phyloP scores from a whole-genome alignment of 768 basidiomycete genomes.

The Coprinopsis marcescibilis region DNA sequence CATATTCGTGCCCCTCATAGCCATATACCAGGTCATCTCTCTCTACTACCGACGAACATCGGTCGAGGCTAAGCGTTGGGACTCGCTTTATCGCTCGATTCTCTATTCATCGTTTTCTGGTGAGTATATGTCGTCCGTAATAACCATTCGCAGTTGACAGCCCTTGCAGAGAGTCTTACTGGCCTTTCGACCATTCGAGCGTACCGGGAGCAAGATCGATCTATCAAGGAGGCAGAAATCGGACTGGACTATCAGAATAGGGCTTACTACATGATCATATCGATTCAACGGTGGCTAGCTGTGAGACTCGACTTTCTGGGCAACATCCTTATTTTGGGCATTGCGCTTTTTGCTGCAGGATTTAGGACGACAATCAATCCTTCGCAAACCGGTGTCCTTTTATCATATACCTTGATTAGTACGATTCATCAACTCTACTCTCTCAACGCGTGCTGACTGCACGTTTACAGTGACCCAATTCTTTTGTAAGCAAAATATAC shows the following conservation, averaged over 20 bases:
- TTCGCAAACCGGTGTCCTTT: slow-evolving; percentile 5
- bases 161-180: slow-evolving; percentile 46
- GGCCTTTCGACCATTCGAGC: slow-evolving; percentile 59
- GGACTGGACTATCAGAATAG: slow-evolving; percentile 54
- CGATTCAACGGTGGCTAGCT: slow-evolving; percentile 59
- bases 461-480: slow-evolving; percentile 31
- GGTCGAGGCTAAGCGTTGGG: slow-evolving; percentile 58
- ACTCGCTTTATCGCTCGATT: slow-evolving; percentile 52
- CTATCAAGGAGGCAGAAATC: slow-evolving; percentile 43
- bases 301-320: slow-evolving; percentile 61
- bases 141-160: background rate
- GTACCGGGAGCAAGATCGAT: slow-evolving; percentile 42
- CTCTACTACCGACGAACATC: slow-evolving; percentile 55
- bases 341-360: slow-evolving; percentile 61
- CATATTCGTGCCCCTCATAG: slow-evolving; percentile 45
- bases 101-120: slow-evolving; percentile 55
- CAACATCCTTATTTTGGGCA: slow-evolving; percentile 59
- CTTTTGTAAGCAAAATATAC: slow-evolving; percentile 31
- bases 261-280: slow-evolving; percentile 57
- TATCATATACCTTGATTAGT: slow-evolving; percentile 29
- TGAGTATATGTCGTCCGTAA: slow-evolving; percentile 16
- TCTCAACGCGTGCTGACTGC: background rate
- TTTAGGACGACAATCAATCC: slow-evolving; percentile 36
- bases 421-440: slow-evolving; percentile 18
- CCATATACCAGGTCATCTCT: slow-evolving; percentile 48